Base-by-base conservation (phyloP, 805 yeast genomes). In the Candida sonorensis region DNA sequence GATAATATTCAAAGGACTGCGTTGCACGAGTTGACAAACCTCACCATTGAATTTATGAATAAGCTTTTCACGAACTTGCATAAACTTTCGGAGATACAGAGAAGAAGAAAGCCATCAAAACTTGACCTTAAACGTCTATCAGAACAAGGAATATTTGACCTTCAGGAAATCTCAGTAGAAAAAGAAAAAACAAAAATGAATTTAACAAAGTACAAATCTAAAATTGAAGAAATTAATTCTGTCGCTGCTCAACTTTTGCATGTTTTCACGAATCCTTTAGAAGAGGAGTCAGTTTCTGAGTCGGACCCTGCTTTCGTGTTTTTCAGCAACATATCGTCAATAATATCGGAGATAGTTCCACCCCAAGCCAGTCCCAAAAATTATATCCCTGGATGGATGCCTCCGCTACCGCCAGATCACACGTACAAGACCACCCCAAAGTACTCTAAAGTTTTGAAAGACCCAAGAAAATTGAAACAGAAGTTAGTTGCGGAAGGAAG, bases 391-490 rank as follows among this genome's bases (percentile, higher is more conserved):
- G 50, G 61, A 5, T 87, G 87, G 78, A 61, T 90, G 45, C 98
- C 98, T 0, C 75, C 76, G 10, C 66, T 90, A 18, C 98, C 98
- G 1, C 95, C 97, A 0, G 95, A 86, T 48, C 94, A 88, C 56
- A 90, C 97, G 0, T 90, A 81, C 53, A 77, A 75, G 55, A 72
- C 77, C 35, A 82, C 95, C 0, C 81, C 95, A 0, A 67, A 69
- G 41, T 87, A 64, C 51, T 67, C 77, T 35, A 63, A 73, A 16
- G 65, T 78, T 14, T 58, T 77, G 11, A 71, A 77, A 2, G 90
- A 85, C 48, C 84, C 88, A 38, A 74, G 80, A 41, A 63, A 71
- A 36, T 67, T 90, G 34, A 67, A 90, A 40, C 73, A 81, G 34
- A 72, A 73, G 45, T 63, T 88, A 31, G 88, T 85, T 2, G 77